A percentile compares a stretch with the other conserved stretches of the same genome.
Evolutionary conservation across 805 yeast species (phyloP).

Genomic region (Metschnikowia arizonensis): DNA sequence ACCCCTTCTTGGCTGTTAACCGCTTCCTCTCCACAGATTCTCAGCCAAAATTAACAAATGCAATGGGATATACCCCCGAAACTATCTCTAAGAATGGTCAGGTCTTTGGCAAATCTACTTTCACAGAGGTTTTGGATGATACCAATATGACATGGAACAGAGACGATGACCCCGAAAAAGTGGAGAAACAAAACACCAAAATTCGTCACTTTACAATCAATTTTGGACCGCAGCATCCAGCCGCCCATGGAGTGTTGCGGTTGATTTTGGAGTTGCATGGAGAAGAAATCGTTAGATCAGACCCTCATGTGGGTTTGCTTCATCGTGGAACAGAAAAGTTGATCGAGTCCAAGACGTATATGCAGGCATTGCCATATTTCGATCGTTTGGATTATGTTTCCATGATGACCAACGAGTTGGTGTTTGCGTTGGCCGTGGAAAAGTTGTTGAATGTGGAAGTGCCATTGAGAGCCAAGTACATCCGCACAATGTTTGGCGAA

Average conservation of each 20-base stretch:
- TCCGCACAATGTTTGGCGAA: constrained; percentile 82
- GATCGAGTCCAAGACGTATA: constrained; percentile 79
- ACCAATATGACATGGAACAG: constrained; percentile 43
- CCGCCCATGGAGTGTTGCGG: constrained; percentile 90
- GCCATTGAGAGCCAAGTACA: constrained; percentile 79
- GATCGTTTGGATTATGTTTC: constrained; percentile 81
- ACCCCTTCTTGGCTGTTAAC: constrained; percentile 18
- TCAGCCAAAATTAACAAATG: constrained; percentile 29
- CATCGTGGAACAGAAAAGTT: constrained; percentile 89
- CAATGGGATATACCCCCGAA: constrained; percentile 37
- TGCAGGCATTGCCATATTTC: constrained; percentile 85
- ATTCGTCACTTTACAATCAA: constrained; percentile 86
- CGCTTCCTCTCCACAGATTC: constrained; percentile 19
- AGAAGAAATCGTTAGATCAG: constrained; percentile 81
- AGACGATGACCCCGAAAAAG: constrained; percentile 41
- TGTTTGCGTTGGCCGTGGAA: constrained; percentile 78
- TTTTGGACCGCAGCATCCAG: constrained; percentile 94
- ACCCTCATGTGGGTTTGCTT: constrained; percentile 83
- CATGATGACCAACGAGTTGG: constrained; percentile 90
- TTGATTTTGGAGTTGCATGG: constrained; percentile 83
- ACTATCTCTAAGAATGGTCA: constrained; percentile 33
- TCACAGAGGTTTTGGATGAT: constrained; percentile 43
- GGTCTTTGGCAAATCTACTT: constrained; percentile 39
- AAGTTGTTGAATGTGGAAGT: constrained; percentile 80
- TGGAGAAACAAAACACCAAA: constrained; percentile 45